Base-by-base conservation (phyloP, 257 asterid genomes). In the Nicotiana tomentosiformis region DNA sequence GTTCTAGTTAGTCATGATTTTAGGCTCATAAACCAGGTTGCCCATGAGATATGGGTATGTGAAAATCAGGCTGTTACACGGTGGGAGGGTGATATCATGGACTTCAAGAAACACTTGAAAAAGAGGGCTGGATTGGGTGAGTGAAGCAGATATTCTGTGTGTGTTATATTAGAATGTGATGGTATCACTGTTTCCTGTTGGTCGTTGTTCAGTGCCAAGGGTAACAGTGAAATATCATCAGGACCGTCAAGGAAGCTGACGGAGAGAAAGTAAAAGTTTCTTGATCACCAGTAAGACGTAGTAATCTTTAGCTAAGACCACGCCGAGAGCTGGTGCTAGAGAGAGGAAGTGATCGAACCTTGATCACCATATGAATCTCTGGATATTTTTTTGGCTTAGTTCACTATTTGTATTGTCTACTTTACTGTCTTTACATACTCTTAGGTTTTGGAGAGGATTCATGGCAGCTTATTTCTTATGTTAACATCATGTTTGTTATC, bases 11-110 rank as follows among this genome's bases (percentile, higher is more conserved):
- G 99, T 86, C 99, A 96, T 1, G 98, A 96, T 70, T 96, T 94
- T 58, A 91, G 99, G 95, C 97, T 96, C 43, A 96, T 94, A 26
- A 96, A 95, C 87, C 99, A 94, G 94, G 99, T 96, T 10, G 99
- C 98, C 3, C 91, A 91, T 9, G 99, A 96, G 92, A 96, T 96
- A 56, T 96, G 98, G 98, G 99, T 96, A 17, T 96, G 99, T 35
- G 99, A 93, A 82, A 90, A 96, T 56, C 98, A 91, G 88, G 78
- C 95, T 0, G 98, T 96, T 85, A 91, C 93, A 2, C 84, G 95
- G 82, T 96, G 98, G 99, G 91, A 86, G 78, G 98, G 98, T 32
- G 98, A 91, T 84, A 96, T 96, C 76, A 94, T 94, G 98, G 97
- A 90, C 84, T 96, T 96, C 82, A 96, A 96, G 96, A 82, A 86